These are phyloP conservation scores for Acanthamoeba healyi DNA, from an alignment of 208 protist species.

Conservation along the genomic window DNA sequence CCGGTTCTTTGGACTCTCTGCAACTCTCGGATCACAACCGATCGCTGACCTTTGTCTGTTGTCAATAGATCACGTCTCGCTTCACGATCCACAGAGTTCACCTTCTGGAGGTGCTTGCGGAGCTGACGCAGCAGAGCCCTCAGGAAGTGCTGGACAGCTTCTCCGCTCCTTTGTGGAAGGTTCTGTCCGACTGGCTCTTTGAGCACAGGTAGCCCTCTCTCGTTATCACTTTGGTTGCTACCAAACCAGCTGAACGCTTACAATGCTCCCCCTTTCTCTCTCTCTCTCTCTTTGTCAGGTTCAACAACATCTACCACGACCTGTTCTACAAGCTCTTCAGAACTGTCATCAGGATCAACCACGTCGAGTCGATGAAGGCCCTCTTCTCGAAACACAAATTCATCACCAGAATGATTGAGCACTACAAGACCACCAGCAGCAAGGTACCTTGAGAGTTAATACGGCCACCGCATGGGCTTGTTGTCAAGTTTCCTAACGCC, in stretches of 20 bases:
- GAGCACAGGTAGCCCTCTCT: constrained; percentile 50
- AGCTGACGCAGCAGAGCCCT: constrained; percentile 45
- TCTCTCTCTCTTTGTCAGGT: not conserved
- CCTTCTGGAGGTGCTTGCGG: constrained; percentile 36
- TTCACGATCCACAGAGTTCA: constrained; percentile 1
- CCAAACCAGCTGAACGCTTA: not conserved
- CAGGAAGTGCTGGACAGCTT: constrained; percentile 50
- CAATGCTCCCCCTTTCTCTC: too few relatives aligned
- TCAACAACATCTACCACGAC: constrained; percentile 65
- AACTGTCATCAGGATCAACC: constrained; percentile 51
- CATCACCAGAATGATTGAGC: constrained; percentile 45
- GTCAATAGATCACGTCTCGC: not conserved
- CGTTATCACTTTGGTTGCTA: not conserved
- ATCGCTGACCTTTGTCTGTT: not conserved
- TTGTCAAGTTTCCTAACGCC: too few relatives aligned
- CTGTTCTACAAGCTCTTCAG: constrained; percentile 63
- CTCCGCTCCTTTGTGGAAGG: constrained; percentile 9
- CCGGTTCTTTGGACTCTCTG: not conserved
- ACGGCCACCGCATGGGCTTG: too few relatives aligned
- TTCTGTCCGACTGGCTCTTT: constrained; percentile 56
- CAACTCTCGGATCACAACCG: not conserved
- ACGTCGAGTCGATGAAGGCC: constrained; percentile 15
- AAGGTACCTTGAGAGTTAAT: not conserved
- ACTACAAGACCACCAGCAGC: constrained; percentile 35
- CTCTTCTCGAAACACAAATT: constrained; percentile 44